Evolutionary conservation across 2,329 filamentous ascomycete genomes (phyloP).

Genomic region (Epichloe brachyelytri): DNA sequence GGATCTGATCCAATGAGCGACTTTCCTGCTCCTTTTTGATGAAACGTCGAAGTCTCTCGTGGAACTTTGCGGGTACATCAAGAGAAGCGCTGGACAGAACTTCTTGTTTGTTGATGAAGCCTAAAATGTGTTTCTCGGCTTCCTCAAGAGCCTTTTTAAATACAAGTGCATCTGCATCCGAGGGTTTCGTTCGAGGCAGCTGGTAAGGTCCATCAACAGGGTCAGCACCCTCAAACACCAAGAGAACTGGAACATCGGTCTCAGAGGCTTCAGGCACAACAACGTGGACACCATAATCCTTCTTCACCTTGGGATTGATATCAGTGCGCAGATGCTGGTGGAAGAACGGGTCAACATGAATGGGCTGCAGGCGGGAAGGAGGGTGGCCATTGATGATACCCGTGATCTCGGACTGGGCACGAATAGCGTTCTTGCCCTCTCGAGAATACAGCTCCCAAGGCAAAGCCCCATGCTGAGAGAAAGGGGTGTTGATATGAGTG

Average conservation of each 20-base stretch:
- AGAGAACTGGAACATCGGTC: slow-evolving; percentile 47
- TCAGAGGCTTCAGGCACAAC: slow-evolving; percentile 55
- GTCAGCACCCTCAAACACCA: slow-evolving; percentile 61
- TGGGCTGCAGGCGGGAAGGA: slow-evolving; percentile 53
- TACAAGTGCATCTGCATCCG: slow-evolving; percentile 33
- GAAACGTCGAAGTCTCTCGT: slow-evolving; percentile 49
- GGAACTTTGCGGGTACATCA: slow-evolving; percentile 50
- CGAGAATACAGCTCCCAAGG: slow-evolving; percentile 83
- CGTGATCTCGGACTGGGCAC: slow-evolving; percentile 62
- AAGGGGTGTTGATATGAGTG: slow-evolving; percentile 77
- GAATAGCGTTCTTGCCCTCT: slow-evolving; percentile 70
- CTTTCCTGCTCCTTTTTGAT: slow-evolving; percentile 52
- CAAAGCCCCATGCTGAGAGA: slow-evolving; percentile 52
- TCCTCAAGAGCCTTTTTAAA: slow-evolving; percentile 44
- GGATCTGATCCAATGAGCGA: slow-evolving; percentile 43
- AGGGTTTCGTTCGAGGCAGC: slow-evolving; percentile 40
- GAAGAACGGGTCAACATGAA: slow-evolving; percentile 67
- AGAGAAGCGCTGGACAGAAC: slow-evolving; percentile 35
- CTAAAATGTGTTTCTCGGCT: slow-evolving; percentile 43
- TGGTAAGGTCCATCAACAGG: slow-evolving; percentile 34
- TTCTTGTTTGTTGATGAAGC: slow-evolving; percentile 47
- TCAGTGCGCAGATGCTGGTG: slow-evolving; percentile 57
- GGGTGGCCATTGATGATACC: slow-evolving; percentile 62
- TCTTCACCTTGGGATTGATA: slow-evolving; percentile 48
- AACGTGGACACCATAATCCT: slow-evolving; percentile 59